These are phyloP conservation scores for Tothia fuscella DNA, from an alignment of 2,329 filamentous ascomycete genomes.

Conservation along the genomic window DNA sequence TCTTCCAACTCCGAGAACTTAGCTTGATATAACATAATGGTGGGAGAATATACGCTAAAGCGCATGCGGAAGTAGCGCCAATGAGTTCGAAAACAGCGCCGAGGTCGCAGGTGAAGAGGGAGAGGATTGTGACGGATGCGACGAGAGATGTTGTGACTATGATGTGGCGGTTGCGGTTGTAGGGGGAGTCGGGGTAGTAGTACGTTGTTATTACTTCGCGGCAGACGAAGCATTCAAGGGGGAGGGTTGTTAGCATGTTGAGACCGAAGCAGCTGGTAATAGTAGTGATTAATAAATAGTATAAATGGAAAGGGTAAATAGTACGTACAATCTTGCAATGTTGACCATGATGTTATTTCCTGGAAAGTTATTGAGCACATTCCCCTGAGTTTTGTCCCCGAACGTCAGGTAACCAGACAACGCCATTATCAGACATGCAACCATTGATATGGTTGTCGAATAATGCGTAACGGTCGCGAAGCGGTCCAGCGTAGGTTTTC, in stretches of 20 bases:
- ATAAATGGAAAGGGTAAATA: background rate
- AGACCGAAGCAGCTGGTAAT: conserved; percentile 68
- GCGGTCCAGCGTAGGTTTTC: conserved; percentile 88
- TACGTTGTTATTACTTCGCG: conserved; percentile 93
- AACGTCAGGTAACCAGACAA: conserved; percentile 86
- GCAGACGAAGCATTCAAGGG: conserved; percentile 94
- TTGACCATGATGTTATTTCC: conserved; percentile 87
- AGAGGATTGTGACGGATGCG: conserved; percentile 62
- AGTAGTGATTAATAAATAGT: background rate
- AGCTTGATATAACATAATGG: conserved; percentile 93
- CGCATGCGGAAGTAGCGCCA: conserved; percentile 86
- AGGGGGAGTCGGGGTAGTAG: conserved; percentile 58
- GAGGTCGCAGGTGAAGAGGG: conserved; percentile 81
- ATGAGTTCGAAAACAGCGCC: conserved; percentile 93
- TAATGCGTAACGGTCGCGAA: conserved; percentile 90
- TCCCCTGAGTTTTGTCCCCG: conserved; percentile 81
- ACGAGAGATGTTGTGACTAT: conserved; percentile 76
- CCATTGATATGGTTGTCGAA: conserved; percentile 77
- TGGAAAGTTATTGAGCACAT: conserved; percentile 96
- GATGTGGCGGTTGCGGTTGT: conserved; percentile 73
- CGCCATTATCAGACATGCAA: conserved; percentile 84
- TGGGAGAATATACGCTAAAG: conserved; percentile 87
- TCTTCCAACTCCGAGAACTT: conserved; percentile 63
- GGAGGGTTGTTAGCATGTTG: conserved; percentile 96
- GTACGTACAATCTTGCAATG: conserved; percentile 61